phyloP scores from a whole-genome alignment of 2,329 filamentous ascomycete species.

The Thielaviopsis punctulata region DNA sequence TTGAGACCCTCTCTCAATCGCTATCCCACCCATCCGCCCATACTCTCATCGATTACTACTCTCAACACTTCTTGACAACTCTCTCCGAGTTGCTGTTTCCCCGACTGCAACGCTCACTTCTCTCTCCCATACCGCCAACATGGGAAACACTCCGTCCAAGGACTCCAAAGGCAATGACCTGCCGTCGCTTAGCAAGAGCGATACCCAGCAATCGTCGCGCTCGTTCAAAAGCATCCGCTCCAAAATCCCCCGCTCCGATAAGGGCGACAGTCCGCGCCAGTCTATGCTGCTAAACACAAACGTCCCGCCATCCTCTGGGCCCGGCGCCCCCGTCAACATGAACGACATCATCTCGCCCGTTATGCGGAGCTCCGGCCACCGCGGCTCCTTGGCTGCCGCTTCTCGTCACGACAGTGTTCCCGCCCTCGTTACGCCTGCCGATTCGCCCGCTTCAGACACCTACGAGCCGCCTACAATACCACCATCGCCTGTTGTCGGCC shows the following conservation, averaged over 20 bases:
- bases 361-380: constrained; percentile 18
- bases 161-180: constrained; percentile 6
- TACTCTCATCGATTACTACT: not conserved
- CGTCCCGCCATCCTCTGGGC: not conserved
- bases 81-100: too few species aligned
- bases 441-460: constrained; percentile 1
- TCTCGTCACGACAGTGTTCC: constrained; percentile 22
- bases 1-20: not conserved
- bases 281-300: constrained; percentile 56
- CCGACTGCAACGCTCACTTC: too few species aligned
- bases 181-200: constrained; percentile 79
- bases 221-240: constrained; percentile 74
- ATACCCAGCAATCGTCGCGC: constrained; percentile 81
- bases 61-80: not conserved
- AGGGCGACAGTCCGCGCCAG: constrained; percentile 63
- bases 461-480: constrained; percentile 8
- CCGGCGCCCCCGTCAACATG: not conserved
- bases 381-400: constrained; percentile 13
- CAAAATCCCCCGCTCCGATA: constrained; percentile 64
- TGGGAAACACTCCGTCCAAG: constrained; percentile 11
- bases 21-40: not conserved
- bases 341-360: constrained; percentile 43
- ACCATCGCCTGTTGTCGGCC: constrained; percentile 43
- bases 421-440: constrained; percentile 17
- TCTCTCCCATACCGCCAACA: not conserved